Percentiles rank a stretch among this genome's conserved stretches.
Conservation (phyloP, 73 alveolate genomes). For the Loxodes magnus region DNA sequence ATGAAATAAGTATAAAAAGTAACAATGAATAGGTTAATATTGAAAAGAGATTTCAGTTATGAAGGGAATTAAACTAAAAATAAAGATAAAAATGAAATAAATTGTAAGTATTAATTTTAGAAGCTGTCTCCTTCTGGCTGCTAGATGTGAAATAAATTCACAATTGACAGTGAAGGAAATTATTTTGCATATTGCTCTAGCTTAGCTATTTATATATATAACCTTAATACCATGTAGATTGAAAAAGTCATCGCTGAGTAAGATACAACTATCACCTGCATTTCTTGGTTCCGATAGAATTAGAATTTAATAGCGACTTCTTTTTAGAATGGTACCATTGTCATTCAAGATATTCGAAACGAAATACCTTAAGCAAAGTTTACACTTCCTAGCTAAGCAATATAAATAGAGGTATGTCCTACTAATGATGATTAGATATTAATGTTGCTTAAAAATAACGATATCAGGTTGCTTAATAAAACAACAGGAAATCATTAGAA, state of each 20-base stretch:
- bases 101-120: too few relatives aligned
- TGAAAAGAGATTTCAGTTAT: too few relatives aligned
- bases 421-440: conserved; percentile 9
- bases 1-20: too few relatives aligned
- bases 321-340: not conserved
- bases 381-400: conserved; percentile 10
- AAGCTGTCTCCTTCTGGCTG: conserved; percentile 50
- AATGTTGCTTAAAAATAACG: conserved; percentile 24
- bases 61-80: too few relatives aligned
- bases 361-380: conserved; percentile 19
- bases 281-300: conserved; percentile 16
- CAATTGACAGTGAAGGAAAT: conserved; percentile 24
- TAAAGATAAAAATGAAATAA: too few relatives aligned
- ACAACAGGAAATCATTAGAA: not conserved
- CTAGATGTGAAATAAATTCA: conserved; percentile 28
- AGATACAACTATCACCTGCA: conserved; percentile 33
- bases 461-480: not conserved
- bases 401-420: conserved; percentile 21
- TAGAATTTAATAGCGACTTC: conserved; percentile 4
- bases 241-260: conserved; percentile 28
- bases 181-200: conserved; percentile 54
- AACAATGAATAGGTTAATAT: too few relatives aligned
- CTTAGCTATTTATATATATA: conserved; percentile 36
- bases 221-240: conserved; percentile 4
- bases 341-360: conserved; percentile 7